These are phyloP conservation scores for Diaporthe velutina DNA, from an alignment of 2,329 filamentous ascomycete species.

Conservation along the genomic window DNA sequence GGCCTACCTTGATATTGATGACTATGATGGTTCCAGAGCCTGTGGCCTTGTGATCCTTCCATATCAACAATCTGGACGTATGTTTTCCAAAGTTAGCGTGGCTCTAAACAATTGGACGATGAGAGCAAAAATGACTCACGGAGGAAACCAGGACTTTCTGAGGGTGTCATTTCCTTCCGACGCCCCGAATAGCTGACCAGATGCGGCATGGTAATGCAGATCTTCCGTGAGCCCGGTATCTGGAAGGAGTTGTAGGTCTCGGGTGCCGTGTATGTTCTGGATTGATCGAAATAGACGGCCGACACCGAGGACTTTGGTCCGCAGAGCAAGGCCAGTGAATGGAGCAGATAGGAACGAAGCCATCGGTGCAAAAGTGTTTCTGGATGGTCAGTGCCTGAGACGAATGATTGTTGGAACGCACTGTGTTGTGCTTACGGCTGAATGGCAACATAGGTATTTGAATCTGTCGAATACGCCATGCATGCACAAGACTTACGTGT, in stretches of 20 bases:
- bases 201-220: constrained; percentile 1
- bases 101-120: neutral
- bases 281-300: neutral
- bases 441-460: neutral
- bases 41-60: neutral
- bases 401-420: neutral
- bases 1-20: neutral
- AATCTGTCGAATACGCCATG: neutral
- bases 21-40: neutral
- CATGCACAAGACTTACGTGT: neutral
- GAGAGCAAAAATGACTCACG: neutral
- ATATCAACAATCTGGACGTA: neutral
- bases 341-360: neutral
- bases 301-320: neutral
- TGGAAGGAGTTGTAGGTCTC: neutral
- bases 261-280: constrained; percentile 1
- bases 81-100: neutral
- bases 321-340: neutral
- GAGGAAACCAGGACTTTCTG: neutral
- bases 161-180: neutral
- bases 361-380: neutral
- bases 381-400: neutral
- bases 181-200: neutral
- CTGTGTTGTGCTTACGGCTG: neutral
- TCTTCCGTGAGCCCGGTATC: neutral